Conservation (phyloP, 768 basidiomycete genomes). For the Mycena latifolia region DNA sequence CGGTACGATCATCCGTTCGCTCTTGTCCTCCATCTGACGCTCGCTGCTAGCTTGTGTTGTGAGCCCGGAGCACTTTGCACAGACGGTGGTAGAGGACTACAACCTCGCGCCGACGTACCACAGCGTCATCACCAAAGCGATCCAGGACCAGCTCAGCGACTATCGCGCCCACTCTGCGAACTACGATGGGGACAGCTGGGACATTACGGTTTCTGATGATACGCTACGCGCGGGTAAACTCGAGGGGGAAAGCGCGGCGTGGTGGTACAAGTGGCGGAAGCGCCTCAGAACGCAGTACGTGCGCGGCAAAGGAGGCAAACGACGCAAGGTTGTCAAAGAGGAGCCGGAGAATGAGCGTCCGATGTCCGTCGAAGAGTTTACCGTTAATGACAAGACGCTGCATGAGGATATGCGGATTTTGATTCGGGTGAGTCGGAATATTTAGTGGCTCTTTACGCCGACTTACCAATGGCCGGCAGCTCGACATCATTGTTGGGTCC, state of each 20-base stretch:
- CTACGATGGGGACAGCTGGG: constrained; percentile 62
- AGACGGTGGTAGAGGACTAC: constrained; percentile 93
- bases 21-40: constrained; percentile 2
- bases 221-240: constrained; percentile 53
- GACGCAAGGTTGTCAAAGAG: constrained; percentile 51
- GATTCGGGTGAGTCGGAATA: constrained; percentile 77
- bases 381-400: constrained; percentile 72
- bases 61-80: constrained; percentile 91
- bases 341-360: constrained; percentile 57
- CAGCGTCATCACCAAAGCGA: constrained; percentile 78
- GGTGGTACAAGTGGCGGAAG: constrained; percentile 84
- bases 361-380: constrained; percentile 70
- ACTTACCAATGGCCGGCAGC: constrained; percentile 56
- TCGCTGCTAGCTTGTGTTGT: constrained; percentile 79
- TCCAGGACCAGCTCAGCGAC: constrained; percentile 90
- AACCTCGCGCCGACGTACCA: constrained; percentile 75
- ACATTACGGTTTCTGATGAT: constrained; percentile 42
- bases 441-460: constrained; percentile 11
- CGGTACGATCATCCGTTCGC: constrained; percentile 63
- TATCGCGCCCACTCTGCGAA: constrained; percentile 75
- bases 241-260: constrained; percentile 62
- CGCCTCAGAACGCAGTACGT: constrained; percentile 56
- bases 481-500: constrained; percentile 94
- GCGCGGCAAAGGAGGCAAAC: constrained; percentile 52
- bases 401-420: constrained; percentile 92